Base-by-base conservation (phyloP, 441 rosid genomes). In the Eugenia klotzschiana region DNA sequence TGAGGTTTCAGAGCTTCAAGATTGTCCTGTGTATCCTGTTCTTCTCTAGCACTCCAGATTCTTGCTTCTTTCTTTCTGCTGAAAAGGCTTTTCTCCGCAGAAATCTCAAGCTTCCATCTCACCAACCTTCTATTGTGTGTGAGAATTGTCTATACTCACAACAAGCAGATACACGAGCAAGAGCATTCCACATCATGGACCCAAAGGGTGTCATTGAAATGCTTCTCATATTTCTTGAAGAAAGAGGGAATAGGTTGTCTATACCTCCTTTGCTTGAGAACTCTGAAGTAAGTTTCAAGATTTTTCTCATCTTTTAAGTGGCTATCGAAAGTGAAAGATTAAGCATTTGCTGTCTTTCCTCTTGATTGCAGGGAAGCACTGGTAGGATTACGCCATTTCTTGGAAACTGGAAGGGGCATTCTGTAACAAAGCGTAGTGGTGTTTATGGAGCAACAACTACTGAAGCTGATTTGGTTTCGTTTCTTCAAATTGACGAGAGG, bases 161-260 rank as follows among this genome's bases (percentile, higher is more conserved):
- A 82, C 85, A 88, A 88, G 91, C 83, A 85, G 97, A 93, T 86
- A 88, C 89, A 86, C 91, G 99, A 51, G 95, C 90, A 55, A 91
- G 98, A 89, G 98, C 96, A 33, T 95, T 95, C 87, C 99, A 96
- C 88, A 88, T 96, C 79, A 91, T 93, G 95, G 94, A 95, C 86
- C 96, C 98, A 14, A 89, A 90, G 87, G 98, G 99, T 79, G 79
- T 92, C 87, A 82, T 95, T 52, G 98, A 95, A 86, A 96, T 94
- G 97, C 88, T 95, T 85, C 88, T 96, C 40, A 83, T 96, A 64
- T 95, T 95, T 89, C 92, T 95, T 6, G 99, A 96, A 90, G 95
- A 93, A 84, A 91, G 93, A 91, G 93, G 89, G 6, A 85, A 85
- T 6, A 85, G 83, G 81, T 60, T 73, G 53, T 83, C 86, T 82